These are phyloP conservation scores for Sugiyamaella pinicola DNA, from an alignment of 1,139 yeast genomes.

Conservation along the genomic window DNA sequence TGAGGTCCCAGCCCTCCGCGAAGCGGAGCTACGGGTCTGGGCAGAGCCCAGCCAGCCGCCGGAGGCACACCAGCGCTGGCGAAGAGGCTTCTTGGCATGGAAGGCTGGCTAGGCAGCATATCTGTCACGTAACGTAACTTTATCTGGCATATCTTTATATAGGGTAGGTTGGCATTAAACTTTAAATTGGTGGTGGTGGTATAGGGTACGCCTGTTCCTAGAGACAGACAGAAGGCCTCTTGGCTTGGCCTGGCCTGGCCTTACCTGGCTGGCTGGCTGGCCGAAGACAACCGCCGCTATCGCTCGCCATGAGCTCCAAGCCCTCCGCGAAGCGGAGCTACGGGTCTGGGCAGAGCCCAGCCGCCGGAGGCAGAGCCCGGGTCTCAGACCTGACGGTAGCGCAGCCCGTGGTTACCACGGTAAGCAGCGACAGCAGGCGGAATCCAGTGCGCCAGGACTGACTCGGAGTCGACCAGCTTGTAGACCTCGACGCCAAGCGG, in stretches of 20 bases:
- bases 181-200: no score
- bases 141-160: no score
- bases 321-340: slow-evolving; percentile 9
- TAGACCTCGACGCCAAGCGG: slow-evolving; percentile 66
- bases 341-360: slow-evolving; percentile 14
- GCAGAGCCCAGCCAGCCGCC: slow-evolving; percentile 1
- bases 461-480: slow-evolving; percentile 48
- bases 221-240: background rate
- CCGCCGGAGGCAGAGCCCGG: slow-evolving; percentile 14
- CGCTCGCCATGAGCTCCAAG: background rate
- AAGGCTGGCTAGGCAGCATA: no score
- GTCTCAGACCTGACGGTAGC: slow-evolving; percentile 1
- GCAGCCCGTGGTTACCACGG: slow-evolving; percentile 58
- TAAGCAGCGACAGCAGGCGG: slow-evolving; percentile 55
- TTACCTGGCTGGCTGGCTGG: background rate
- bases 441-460: slow-evolving; percentile 52
- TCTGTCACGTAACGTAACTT: no score
- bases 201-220: no score
- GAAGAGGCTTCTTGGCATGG: background rate
- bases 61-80: background rate
- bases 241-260: background rate
- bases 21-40: background rate
- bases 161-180: no score
- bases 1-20: background rate
- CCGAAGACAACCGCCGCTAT: no score